Evolutionary conservation across 2,329 filamentous ascomycete species (phyloP).

Genomic region (Escovopsis sp.): DNA sequence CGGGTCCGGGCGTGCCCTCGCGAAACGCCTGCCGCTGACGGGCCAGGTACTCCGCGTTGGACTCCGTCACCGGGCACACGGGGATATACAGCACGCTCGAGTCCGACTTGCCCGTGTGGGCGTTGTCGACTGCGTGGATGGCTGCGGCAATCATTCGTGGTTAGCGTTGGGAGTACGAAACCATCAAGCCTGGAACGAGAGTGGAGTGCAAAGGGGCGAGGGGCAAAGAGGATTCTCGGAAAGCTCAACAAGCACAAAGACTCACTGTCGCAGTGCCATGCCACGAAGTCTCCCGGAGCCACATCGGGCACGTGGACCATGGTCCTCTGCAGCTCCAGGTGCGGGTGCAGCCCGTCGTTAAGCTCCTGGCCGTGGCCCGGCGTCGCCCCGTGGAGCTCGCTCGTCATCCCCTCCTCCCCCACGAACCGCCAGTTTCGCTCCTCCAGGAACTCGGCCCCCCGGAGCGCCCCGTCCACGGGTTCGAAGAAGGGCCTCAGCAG

Average conservation of each 20-base stretch:
- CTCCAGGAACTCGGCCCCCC: conserved; percentile 26
- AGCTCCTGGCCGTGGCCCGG: conserved; percentile 59
- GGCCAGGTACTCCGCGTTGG: conserved; percentile 56
- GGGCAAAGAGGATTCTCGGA: not conserved
- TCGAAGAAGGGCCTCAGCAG: conserved; percentile 76
- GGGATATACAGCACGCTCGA: conserved; percentile 85
- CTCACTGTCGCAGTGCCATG: conserved; percentile 67
- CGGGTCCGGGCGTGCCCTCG: conserved; percentile 49
- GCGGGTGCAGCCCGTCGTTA: conserved; percentile 52
- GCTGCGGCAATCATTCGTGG: conserved; percentile 13
- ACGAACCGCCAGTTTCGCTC: conserved; percentile 46
- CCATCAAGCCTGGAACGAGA: not conserved
- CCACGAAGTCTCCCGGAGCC: conserved; percentile 61
- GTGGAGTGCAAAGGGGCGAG: not conserved
- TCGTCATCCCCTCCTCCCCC: conserved; percentile 28
- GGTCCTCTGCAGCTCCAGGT: conserved; percentile 49
- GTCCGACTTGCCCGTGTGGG: conserved; percentile 56
- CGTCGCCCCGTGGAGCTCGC: conserved; percentile 55
- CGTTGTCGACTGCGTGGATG: conserved; percentile 72
- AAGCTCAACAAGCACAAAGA: not conserved
- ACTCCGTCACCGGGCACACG: conserved; percentile 63
- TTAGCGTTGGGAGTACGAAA: no score
- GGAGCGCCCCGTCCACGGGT: conserved; percentile 20
- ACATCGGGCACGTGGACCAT: conserved; percentile 60
- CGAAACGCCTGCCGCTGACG: conserved; percentile 60